Evolutionary conservation across 2,329 filamentous ascomycete species (phyloP), one percentile per base, ranked within the genome.

Genomic region (Pyrenophora teres): DNA sequence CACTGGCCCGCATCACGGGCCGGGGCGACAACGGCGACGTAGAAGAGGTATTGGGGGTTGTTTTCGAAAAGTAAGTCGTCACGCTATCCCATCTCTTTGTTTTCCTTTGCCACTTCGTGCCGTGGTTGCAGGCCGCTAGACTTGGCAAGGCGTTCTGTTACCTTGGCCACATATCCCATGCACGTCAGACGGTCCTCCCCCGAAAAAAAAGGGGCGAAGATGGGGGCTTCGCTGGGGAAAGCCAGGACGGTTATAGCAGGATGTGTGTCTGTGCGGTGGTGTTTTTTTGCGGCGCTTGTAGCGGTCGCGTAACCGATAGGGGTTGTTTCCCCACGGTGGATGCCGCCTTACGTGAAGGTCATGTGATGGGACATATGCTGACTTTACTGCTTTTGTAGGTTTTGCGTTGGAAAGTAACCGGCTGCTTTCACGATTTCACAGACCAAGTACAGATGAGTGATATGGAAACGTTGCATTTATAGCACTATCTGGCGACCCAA

Each of bases 31-130:
- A 83, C 35, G 90, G 92, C 2, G 93, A 97, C 73, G 91, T 97
- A 13, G 93, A 99, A 71, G 94, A 97, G 69, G 90, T 99, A 6
- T 77, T 99, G 38, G 94, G 94, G 0, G 92, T 99, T 18, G 92
- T 99, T 3, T 99, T 99, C 77, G 93, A 97, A 74, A 97, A 96
- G 90, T 96, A 77, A 80, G 84, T 83, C 33, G 84, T 83, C 33
- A 46, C 16, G 25, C 33, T 21, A 21, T 31, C 39, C 40, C 16
- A 10, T 44, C 55, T 37, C 18, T 40, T 19, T 36, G 16, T 31
- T 19, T 23, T 31, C 25, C 19, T 21, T 21, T 21, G 19, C 19
- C 19, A 21, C 19, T 21, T 44, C 25, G 13, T 50, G 16, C 16
- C 13, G 3, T 8, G 39, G 13, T 32, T 46, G 25, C 21, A 33